Evolutionary conservation across 2,329 filamentous ascomycete genomes (phyloP), one percentile per base, ranked within the genome.

Genomic region (Talaromyces sp.): DNA sequence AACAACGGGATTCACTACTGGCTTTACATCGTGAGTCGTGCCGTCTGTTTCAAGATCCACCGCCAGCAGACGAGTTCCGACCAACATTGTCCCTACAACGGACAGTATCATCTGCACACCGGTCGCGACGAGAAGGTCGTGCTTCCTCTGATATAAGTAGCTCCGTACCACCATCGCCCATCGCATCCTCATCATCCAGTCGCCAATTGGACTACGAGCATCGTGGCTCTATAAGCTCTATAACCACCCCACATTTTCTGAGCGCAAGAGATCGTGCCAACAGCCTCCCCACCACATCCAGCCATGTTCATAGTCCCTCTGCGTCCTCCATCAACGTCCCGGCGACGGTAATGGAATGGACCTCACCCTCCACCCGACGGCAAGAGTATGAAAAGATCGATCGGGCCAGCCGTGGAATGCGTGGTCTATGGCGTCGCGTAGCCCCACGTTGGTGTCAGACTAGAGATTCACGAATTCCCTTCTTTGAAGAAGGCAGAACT

Each of bases 331-430:
- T 64, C 11, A 47, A 64, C 29, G 55, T 63, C 55, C 67, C 71
- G 17, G 63, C 70, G 19, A 77, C 75, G 4, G 70, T 77, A 7
- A 77, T 77, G 39, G 75, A 77, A 54, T 79, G 76, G 76, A 79
- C 75, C 2, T 75, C 74, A 1, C 68, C 73, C 7, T 71, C 71
- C 9, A 77, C 75, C 4, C 72, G 76, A 10, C 65, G 72, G 8
- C 68, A 67, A 17, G 75, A 78, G 56, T 78, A 79, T 50, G 70
- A 83, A 84, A 64, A 85, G 81, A 73, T 84, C 78, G 70, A 75
- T 63, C 72, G 73, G 10, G 71, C 72, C 42, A 72, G 65, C 52
- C 70, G 65, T 17, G 76, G 76, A 3, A 57, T 78, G 3, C 69
- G 75, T 1, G 75, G 76, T 2, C 57, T 77, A 6, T 74, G 75